These are phyloP conservation scores for Amylostereum areolatum DNA, from an alignment of 1,284 basidiomycete species.

Conservation along the genomic window DNA sequence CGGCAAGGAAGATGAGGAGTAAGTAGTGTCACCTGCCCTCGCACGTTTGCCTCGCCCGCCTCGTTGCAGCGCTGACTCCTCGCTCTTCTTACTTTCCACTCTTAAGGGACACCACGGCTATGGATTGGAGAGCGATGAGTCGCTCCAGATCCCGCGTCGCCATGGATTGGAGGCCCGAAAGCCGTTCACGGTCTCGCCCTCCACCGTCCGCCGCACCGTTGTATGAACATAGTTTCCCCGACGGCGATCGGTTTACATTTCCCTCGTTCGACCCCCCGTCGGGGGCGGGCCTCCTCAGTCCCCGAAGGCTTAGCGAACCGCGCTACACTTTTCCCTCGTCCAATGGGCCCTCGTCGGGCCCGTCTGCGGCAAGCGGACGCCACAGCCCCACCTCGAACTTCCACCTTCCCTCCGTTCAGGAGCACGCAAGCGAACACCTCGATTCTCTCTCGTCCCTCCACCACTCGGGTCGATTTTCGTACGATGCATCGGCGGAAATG, in stretches of 20 bases:
- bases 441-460: slow-evolving; percentile 5
- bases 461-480: background rate
- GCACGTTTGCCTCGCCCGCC: slow-evolving; percentile 10
- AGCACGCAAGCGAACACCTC: slow-evolving; percentile 30
- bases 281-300: slow-evolving; percentile 6
- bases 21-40: slow-evolving; percentile 34
- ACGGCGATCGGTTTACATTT: slow-evolving; percentile 24
- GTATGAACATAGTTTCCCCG: slow-evolving; percentile 19
- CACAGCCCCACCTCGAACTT: slow-evolving; percentile 12
- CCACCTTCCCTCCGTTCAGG: slow-evolving; percentile 45
- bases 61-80: slow-evolving; percentile 11
- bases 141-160: slow-evolving; percentile 89
- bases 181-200: slow-evolving; percentile 69
- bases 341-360: too few species aligned
- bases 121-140: slow-evolving; percentile 94
- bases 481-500: slow-evolving; percentile 9
- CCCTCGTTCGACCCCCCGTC: slow-evolving; percentile 25
- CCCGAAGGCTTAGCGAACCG: slow-evolving; percentile 1
- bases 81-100: slow-evolving; percentile 9
- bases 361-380: background rate
- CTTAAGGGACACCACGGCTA: slow-evolving; percentile 45
- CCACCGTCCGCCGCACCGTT: slow-evolving; percentile 38
- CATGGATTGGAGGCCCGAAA: slow-evolving; percentile 76
- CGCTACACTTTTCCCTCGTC: slow-evolving; percentile 3
- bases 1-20: slow-evolving; percentile 67